phyloP scores from a whole-genome alignment of 106 monocot species.

The Alisma plantagoaquatica region DNA sequence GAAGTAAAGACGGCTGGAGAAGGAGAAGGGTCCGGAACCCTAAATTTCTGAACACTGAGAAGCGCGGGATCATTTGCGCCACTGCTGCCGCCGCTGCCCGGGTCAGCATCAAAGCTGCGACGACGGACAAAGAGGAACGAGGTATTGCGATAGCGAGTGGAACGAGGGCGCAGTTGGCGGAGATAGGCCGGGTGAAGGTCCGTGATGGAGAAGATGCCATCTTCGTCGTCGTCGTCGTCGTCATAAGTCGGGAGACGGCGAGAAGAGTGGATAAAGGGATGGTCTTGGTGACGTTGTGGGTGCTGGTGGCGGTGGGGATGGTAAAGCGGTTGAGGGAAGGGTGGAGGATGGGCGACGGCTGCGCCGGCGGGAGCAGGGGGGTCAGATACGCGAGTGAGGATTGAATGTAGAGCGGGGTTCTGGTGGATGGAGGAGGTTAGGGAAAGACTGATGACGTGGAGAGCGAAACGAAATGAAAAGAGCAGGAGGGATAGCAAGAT shows the following conservation, averaged over 20 bases:
- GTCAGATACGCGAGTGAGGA: constrained; percentile 39
- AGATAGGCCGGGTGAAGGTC: background rate
- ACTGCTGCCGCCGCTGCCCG: too few relatives aligned
- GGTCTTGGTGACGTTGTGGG: constrained; percentile 8
- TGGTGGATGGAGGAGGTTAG: constrained; percentile 37
- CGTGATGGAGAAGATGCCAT: constrained; percentile 20
- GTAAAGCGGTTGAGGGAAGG: background rate
- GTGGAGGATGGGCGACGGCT: background rate
- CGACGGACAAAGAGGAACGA: constrained; percentile 11
- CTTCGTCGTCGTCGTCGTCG: constrained; percentile 15
- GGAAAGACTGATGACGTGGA: constrained; percentile 36
- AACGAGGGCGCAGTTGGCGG: background rate
- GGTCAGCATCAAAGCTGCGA: too few relatives aligned
- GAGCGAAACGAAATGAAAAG: constrained; percentile 49
- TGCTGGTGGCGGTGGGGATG: constrained; percentile 10
- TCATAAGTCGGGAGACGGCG: constrained; percentile 10
- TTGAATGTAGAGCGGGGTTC: constrained; percentile 34
- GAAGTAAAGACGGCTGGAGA: constrained; percentile 21
- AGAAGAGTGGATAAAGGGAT: constrained; percentile 17
- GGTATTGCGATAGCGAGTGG: constrained; percentile 3
- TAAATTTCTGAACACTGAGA: constrained; percentile 7
- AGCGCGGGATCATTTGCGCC: constrained; percentile 1
- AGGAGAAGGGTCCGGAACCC: constrained; percentile 8
- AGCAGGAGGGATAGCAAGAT: constrained; percentile 48
- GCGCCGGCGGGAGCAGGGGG: constrained; percentile 12